Evolutionary conservation across 306 rosid genomes (phyloP).

Genomic region (Chamaecrista fasciculata): DNA sequence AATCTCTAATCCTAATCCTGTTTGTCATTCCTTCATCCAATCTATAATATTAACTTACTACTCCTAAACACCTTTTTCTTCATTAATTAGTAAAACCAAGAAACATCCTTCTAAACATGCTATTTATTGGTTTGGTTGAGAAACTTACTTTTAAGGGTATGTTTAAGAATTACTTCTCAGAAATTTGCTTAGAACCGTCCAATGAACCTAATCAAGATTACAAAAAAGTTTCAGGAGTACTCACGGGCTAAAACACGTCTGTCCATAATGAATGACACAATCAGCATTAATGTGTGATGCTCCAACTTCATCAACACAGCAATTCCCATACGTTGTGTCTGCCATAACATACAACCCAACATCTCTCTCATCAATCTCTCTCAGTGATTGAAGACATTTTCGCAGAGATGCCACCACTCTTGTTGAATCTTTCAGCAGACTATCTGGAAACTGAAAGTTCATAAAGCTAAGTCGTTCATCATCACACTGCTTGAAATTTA

Average conservation of each 20-base stretch:
- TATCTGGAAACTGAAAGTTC: constrained; percentile 74
- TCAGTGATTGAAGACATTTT: constrained; percentile 39
- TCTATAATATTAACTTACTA: too few species aligned
- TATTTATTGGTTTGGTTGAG: too few species aligned
- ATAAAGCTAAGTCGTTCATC: background rate
- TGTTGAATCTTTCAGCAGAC: constrained; percentile 70
- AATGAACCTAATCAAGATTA: too few species aligned
- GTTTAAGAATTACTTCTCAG: too few species aligned
- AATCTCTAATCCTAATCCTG: too few species aligned
- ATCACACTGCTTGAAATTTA: background rate
- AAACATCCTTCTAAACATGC: too few species aligned
- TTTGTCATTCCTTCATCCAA: too few species aligned
- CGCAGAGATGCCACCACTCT: constrained; percentile 59
- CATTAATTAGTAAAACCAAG: too few species aligned
- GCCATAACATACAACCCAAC: constrained; percentile 74
- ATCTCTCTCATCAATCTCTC: constrained; percentile 32
- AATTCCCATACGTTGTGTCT: constrained; percentile 87
- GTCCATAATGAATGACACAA: constrained; percentile 86
- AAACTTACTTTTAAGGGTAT: too few species aligned
- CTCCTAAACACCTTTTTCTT: too few species aligned
- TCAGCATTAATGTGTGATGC: constrained; percentile 75
- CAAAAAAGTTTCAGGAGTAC: constrained; percentile 25
- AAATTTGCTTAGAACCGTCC: too few species aligned
- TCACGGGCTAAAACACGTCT: constrained; percentile 89
- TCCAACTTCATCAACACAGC: constrained; percentile 94